phyloP scores from a whole-genome alignment of 768 basidiomycete species.

The Cystofilobasidium bisporidii region DNA sequence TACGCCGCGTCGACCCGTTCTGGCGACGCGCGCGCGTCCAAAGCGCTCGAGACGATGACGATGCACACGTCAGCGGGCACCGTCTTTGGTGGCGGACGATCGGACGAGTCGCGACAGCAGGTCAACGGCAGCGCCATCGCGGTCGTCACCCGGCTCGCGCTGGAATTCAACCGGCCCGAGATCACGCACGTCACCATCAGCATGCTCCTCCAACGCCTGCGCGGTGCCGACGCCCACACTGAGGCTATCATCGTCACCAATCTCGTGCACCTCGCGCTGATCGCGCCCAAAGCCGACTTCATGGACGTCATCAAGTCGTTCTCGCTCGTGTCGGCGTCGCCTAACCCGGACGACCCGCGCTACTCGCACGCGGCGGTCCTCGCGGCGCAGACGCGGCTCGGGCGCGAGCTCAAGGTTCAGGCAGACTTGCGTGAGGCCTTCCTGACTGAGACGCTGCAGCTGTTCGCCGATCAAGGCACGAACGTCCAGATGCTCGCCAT shows the following conservation, averaged over 20 bases:
- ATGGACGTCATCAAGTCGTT: constrained; percentile 74
- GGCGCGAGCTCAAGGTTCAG: constrained; percentile 62
- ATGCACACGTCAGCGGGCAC: constrained; percentile 29
- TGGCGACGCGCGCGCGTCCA: not conserved
- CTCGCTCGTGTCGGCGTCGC: constrained; percentile 69
- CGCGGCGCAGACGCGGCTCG: constrained; percentile 81
- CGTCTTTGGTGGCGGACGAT: constrained; percentile 25
- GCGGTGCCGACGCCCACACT: constrained; percentile 72
- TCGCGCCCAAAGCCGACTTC: constrained; percentile 66
- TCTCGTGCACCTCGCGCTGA: constrained; percentile 76
- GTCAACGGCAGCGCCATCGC: constrained; percentile 86
- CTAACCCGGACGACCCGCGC: constrained; percentile 78
- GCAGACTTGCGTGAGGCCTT: constrained; percentile 72
- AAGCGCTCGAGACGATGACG: constrained; percentile 14
- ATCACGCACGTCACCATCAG: constrained; percentile 80
- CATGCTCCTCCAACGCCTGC: constrained; percentile 80
- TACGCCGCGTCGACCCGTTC: constrained; percentile 21
- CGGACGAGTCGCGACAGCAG: constrained; percentile 62
- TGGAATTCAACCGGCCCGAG: constrained; percentile 80
- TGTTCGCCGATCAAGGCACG: constrained; percentile 85
- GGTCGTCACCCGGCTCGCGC: constrained; percentile 72
- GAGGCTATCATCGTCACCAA: constrained; percentile 88
- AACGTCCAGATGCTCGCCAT: constrained; percentile 74
- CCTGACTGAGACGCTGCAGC: constrained; percentile 67
- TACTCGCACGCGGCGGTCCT: constrained; percentile 88